phyloP scores from a whole-genome alignment of 768 basidiomycete species.

The Hirschioporus abietinus region DNA sequence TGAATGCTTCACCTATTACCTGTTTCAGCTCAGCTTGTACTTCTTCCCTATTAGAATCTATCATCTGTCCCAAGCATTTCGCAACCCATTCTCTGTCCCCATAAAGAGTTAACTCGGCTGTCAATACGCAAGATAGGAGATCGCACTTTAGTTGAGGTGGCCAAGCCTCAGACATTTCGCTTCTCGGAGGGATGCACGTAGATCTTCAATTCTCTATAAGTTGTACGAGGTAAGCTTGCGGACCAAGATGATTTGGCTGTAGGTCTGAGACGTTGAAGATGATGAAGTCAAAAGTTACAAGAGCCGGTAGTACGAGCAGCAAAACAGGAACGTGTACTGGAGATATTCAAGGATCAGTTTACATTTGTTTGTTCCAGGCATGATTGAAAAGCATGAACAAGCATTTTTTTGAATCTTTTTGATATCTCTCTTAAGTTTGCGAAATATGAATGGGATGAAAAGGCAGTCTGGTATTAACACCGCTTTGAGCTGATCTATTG shows the following conservation, averaged over 20 bases:
- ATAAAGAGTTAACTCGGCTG: conserved; percentile 14
- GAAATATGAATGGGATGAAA: neutral
- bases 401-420: conserved; percentile 8
- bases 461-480: conserved; percentile 9
- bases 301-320: neutral
- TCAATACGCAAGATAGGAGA: neutral
- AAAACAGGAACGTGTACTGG: neutral
- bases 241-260: neutral
- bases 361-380: neutral
- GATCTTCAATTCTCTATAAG: conserved; percentile 1
- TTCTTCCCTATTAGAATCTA: conserved; percentile 77
- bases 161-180: conserved; percentile 58
- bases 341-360: neutral
- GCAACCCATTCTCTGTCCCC: conserved; percentile 85
- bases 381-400: conserved; percentile 10
- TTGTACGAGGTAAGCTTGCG: neutral
- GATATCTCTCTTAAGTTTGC: neutral
- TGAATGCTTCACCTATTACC: conserved; percentile 93
- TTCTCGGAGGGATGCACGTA: conserved; percentile 32
- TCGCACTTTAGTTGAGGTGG: conserved; percentile 73
- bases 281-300: neutral
- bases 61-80: conserved; percentile 87
- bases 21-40: conserved; percentile 93
- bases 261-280: neutral
- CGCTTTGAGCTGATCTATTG: neutral